Evolutionary conservation across 805 yeast species (phyloP).

Genomic region (Teunomyces cretensis): DNA sequence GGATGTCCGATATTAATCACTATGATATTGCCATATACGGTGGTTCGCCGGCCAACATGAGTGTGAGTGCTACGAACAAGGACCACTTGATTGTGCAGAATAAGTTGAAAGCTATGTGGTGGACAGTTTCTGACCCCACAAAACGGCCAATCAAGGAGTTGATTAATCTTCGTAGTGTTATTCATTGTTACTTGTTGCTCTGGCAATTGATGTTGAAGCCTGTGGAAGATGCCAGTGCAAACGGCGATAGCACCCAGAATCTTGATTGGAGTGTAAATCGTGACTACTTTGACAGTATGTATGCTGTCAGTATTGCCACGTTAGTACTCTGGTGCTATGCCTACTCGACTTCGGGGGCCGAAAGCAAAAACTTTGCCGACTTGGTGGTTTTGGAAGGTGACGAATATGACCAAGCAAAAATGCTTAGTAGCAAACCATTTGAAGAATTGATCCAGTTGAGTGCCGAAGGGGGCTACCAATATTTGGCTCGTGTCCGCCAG

Average conservation of each 20-base stretch:
- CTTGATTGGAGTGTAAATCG: conserved; percentile 31
- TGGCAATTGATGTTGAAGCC: conserved; percentile 40
- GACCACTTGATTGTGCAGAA: conserved; percentile 34
- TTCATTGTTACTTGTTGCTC: conserved; percentile 39
- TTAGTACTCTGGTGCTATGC: conserved; percentile 42
- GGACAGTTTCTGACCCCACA: conserved; percentile 44
- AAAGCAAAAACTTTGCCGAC: conserved; percentile 23
- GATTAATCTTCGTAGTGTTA: conserved; percentile 33
- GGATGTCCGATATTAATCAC: conserved; percentile 61
- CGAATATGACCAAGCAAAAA: conserved; percentile 5
- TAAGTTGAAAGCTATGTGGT: conserved; percentile 36
- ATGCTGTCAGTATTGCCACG: conserved; percentile 37
- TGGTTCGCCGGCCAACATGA: conserved; percentile 82
- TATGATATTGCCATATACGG: conserved; percentile 77
- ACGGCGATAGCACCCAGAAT: conserved; percentile 10
- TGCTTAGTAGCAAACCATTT: conserved; percentile 11
- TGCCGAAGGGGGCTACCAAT: conserved; percentile 39
- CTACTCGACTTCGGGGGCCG: conserved; percentile 32
- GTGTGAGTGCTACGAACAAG: conserved; percentile 37
- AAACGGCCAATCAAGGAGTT: conserved; percentile 23
- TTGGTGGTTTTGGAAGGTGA: conserved; percentile 12
- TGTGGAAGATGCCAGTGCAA: conserved; percentile 16
- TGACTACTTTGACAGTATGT: conserved; percentile 38
- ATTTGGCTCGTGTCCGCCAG: conserved; percentile 32
- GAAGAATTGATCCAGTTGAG: conserved; percentile 26